Percentiles rank a stretch among this genome's conserved stretches.
Conservation (phyloP, 2,329 filamentous ascomycete genomes). For the Colletotrichum paranaense region DNA sequence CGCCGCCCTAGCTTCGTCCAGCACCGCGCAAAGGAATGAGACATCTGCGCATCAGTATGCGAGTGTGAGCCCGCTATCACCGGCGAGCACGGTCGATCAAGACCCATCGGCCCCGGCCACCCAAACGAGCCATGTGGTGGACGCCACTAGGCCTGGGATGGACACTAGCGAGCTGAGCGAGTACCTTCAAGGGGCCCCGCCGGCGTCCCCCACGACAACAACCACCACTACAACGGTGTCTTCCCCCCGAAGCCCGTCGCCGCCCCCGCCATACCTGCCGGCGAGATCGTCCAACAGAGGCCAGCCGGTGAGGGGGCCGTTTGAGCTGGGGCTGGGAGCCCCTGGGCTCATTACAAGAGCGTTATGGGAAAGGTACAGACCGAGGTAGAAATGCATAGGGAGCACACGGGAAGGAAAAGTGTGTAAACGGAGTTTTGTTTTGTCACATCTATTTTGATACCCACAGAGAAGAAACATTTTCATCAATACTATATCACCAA, state of each 20-base stretch:
- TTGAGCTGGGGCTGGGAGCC: conserved; percentile 20
- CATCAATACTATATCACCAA: background rate
- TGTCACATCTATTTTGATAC: conserved; percentile 12
- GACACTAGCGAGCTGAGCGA: conserved; percentile 24
- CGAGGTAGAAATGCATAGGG: background rate
- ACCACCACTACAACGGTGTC: conserved; percentile 1
- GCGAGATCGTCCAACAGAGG: conserved; percentile 2
- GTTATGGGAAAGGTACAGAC: conserved; percentile 3
- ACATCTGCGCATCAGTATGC: conserved; percentile 22
- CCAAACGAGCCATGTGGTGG: background rate
- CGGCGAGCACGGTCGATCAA: conserved; percentile 3
- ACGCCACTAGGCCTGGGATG: conserved; percentile 17
- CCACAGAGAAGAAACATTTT: background rate
- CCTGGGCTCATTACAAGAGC: conserved; percentile 18
- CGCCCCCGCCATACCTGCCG: conserved; percentile 29
- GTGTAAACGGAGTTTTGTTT: background rate
- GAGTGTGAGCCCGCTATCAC: conserved; percentile 19
- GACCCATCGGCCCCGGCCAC: background rate
- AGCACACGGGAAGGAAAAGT: background rate
- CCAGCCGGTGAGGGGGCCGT: background rate
- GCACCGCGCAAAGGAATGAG: background rate
- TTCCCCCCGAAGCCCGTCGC: conserved; percentile 16
- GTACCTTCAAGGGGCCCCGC: conserved; percentile 21
- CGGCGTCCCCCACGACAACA: background rate
- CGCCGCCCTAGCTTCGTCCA: conserved; percentile 4